Conservation (phyloP, 2,329 filamentous ascomycete species). For the Colletotrichum shisoi region DNA sequence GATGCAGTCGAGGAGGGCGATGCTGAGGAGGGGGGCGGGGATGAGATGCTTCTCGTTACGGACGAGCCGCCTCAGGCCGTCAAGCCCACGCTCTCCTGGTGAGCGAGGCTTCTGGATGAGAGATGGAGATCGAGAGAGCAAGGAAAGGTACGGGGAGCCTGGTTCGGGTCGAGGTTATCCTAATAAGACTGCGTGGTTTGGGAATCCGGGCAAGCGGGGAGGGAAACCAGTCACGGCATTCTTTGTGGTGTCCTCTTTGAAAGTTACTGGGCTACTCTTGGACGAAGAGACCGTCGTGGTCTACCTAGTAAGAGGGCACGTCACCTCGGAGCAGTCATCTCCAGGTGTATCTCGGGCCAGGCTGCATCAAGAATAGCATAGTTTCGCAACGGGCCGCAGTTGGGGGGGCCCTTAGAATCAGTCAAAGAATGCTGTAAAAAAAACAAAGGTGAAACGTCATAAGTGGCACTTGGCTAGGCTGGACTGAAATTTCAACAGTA, state of each 20-base stretch:
- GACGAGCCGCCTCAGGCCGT: slow-evolving; percentile 40
- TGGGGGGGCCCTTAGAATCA: no score
- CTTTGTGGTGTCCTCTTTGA: background rate
- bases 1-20: slow-evolving; percentile 42
- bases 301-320: no score
- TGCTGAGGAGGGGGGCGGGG: slow-evolving; percentile 15
- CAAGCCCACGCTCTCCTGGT: slow-evolving; percentile 29
- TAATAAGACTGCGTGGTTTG: background rate
- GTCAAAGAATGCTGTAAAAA: no score
- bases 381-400: no score
- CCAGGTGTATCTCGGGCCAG: background rate
- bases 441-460: background rate
- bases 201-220: background rate
- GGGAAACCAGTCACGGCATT: background rate
- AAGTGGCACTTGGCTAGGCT: background rate
- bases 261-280: background rate
- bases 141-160: no score
- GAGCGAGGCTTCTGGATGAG: background rate
- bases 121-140: background rate
- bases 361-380: background rate
- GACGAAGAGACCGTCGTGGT: no score
- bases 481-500: no score
- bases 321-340: no score
- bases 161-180: no score
- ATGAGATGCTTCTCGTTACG: slow-evolving; percentile 46